A percentile compares a stretch with the other conserved stretches of the same genome.
Conservation (phyloP, 345 rosid species). For the Hypericum androsaemum region DNA sequence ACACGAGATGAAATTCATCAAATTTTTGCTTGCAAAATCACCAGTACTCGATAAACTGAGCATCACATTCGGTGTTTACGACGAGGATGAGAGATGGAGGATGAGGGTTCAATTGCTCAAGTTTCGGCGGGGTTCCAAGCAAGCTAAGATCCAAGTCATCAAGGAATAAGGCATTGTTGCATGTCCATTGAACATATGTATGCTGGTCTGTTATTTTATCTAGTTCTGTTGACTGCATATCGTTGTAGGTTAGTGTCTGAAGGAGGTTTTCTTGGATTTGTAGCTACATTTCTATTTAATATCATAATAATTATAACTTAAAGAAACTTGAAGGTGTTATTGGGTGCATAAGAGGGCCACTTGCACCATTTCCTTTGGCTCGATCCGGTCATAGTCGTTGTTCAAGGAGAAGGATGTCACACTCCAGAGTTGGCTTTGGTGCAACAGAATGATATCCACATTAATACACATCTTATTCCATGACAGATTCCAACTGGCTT, state of each 20-base stretch:
- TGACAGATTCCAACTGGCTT: background rate
- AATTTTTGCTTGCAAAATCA: conserved; percentile 62
- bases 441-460: conserved; percentile 4
- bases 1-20: conserved; percentile 72
- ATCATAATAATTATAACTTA: too few species aligned
- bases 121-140: conserved; percentile 65
- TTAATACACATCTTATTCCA: conserved; percentile 10
- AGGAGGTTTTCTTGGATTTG: too few species aligned
- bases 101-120: conserved; percentile 63
- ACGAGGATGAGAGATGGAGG: conserved; percentile 36
- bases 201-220: too few species aligned
- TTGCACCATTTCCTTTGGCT: conserved; percentile 75
- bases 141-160: conserved; percentile 52
- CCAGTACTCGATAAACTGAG: conserved; percentile 51
- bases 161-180: conserved; percentile 33
- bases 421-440: conserved; percentile 77
- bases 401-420: conserved; percentile 78
- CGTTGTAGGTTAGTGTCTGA: too few species aligned
- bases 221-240: too few species aligned
- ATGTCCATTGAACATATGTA: too few species aligned
- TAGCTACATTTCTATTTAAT: too few species aligned
- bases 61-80: conserved; percentile 44
- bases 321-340: conserved; percentile 64
- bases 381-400: conserved; percentile 52
- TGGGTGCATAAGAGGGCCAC: conserved; percentile 86